A percentile compares a stretch with the other conserved stretches of the same genome.
Evolutionary conservation across 2,329 filamentous ascomycete species (phyloP).

Genomic region (Phoma herbarum): DNA sequence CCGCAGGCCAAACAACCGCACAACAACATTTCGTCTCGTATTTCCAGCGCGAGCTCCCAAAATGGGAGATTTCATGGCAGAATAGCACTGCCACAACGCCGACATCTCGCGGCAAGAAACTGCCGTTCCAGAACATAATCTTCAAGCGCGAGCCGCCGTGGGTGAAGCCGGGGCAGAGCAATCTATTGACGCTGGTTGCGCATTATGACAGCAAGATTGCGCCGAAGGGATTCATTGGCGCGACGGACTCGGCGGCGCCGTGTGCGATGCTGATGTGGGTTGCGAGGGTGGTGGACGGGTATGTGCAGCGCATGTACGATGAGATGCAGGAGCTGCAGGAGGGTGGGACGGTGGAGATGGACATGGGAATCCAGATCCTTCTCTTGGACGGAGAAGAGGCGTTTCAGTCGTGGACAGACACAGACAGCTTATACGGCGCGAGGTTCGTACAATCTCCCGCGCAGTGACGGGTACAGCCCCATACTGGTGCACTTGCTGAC

Average conservation of each 20-base stretch:
- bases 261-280: constrained; percentile 94
- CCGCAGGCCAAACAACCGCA: constrained; percentile 74
- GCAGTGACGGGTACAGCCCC: not conserved
- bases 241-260: constrained; percentile 90
- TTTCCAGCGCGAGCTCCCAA: constrained; percentile 76
- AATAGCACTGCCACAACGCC: constrained; percentile 91
- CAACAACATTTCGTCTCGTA: constrained; percentile 86
- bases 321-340: constrained; percentile 66
- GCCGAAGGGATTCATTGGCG: constrained; percentile 89
- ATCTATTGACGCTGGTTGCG: constrained; percentile 84
- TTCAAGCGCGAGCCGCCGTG: constrained; percentile 89
- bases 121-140: constrained; percentile 89
- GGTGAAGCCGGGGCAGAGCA: constrained; percentile 75
- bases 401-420: constrained; percentile 79
- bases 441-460: constrained; percentile 60
- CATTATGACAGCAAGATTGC: constrained; percentile 89
- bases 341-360: constrained; percentile 71
- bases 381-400: constrained; percentile 95
- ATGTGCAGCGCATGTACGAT: constrained; percentile 83
- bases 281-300: constrained; percentile 79
- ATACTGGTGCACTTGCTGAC: constrained; percentile 11
- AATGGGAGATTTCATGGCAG: constrained; percentile 83
- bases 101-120: constrained; percentile 70
- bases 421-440: constrained; percentile 88
- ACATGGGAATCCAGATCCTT: constrained; percentile 86